These are phyloP conservation scores for Clavariopsis aquatica DNA, from an alignment of 495 filamentous ascomycete species.

Conservation along the genomic window DNA sequence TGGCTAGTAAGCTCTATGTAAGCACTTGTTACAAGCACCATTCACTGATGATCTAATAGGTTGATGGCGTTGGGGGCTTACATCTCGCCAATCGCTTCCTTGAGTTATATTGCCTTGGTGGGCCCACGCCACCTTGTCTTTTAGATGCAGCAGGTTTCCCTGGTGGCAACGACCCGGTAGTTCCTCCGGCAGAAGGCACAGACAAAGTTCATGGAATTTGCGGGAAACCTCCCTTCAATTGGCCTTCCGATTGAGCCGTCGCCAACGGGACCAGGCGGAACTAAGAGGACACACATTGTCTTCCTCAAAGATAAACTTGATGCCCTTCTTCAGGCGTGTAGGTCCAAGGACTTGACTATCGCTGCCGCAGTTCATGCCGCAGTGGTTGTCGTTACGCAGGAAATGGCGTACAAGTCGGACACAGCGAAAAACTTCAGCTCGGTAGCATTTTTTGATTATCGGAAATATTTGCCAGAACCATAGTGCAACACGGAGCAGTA, in stretches of 20 bases:
- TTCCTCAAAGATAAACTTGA: slow-evolving; percentile 5
- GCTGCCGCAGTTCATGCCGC: slow-evolving; percentile 12
- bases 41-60: too few species aligned
- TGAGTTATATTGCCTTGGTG: slow-evolving; percentile 7
- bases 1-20: background rate
- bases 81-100: slow-evolving; percentile 15
- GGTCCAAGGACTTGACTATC: slow-evolving; percentile 10
- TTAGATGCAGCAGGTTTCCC: background rate
- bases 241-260: slow-evolving; percentile 4
- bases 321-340: slow-evolving; percentile 1
- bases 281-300: background rate
- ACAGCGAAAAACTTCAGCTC: slow-evolving; percentile 8
- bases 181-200: background rate
- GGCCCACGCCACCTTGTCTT: background rate
- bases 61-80: slow-evolving; percentile 12
- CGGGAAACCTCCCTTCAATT: slow-evolving; percentile 8
- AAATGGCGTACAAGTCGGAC: slow-evolving; percentile 12
- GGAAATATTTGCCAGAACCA: slow-evolving; percentile 9
- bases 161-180: background rate
- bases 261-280: slow-evolving; percentile 6
- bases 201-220: slow-evolving; percentile 12
- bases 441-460: slow-evolving; percentile 15
- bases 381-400: slow-evolving; percentile 5
- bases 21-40: too few species aligned
- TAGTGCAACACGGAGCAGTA: slow-evolving; percentile 8